phyloP scores from a whole-genome alignment of 2,329 filamentous ascomycete genomes.

The Pseudogymnoascus verrucosus region DNA sequence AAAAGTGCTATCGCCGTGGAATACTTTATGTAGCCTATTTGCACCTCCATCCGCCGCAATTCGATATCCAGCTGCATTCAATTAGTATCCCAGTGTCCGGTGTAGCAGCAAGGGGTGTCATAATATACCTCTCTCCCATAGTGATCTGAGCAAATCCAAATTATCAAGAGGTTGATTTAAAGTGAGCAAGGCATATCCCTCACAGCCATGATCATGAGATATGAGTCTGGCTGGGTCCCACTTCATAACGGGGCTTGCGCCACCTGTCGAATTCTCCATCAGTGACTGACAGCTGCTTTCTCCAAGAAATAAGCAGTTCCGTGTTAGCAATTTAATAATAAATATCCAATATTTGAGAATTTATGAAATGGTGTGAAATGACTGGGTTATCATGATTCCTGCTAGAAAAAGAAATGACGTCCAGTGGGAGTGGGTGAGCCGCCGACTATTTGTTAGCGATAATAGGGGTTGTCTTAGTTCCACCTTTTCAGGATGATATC shows the following conservation, averaged over 20 bases:
- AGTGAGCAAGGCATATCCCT: slow-evolving; percentile 10
- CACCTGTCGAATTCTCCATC: background rate
- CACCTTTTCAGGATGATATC: background rate
- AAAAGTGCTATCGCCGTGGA: slow-evolving; percentile 10
- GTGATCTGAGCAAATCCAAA: slow-evolving; percentile 8
- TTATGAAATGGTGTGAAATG: background rate
- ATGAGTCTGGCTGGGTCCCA: slow-evolving; percentile 5
- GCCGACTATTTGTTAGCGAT: background rate
- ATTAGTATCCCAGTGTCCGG: slow-evolving; percentile 13
- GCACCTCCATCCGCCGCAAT: slow-evolving; percentile 90
- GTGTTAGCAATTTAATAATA: background rate
- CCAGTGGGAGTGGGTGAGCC: background rate
- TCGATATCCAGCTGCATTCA: slow-evolving; percentile 47
- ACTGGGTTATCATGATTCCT: background rate
- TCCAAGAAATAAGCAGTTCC: background rate
- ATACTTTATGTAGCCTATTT: slow-evolving; percentile 43
- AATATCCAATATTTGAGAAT: background rate
- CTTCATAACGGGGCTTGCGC: background rate
- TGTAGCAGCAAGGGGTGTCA: slow-evolving; percentile 6
- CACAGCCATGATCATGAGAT: background rate
- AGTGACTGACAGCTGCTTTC: background rate
- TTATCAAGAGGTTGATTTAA: slow-evolving; percentile 12
- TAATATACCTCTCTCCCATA: slow-evolving; percentile 13
- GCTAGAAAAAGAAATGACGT: slow-evolving; percentile 5
- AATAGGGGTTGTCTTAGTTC: background rate